A percentile compares a stretch with the other conserved stretches of the same genome.
These are phyloP conservation scores for Pyracantha coccinea DNA, from an alignment of 331 rosid genomes.

Conservation along the genomic window DNA sequence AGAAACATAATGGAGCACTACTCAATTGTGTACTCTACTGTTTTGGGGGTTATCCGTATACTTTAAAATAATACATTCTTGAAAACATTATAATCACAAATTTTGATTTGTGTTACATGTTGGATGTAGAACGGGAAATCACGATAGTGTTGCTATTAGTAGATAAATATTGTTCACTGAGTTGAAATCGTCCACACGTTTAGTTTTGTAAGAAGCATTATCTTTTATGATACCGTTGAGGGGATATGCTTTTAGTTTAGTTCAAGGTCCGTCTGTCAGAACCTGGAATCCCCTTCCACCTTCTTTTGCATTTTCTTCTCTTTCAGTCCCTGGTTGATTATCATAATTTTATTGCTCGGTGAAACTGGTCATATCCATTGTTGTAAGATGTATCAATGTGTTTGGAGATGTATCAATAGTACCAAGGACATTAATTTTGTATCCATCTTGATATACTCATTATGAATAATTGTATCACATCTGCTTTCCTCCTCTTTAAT, in stretches of 20 bases:
- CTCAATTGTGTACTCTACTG: not conserved
- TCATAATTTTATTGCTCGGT: not conserved
- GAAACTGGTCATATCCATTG: not conserved
- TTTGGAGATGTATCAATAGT: not conserved
- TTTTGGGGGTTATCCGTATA: not conserved
- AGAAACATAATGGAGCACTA: not conserved
- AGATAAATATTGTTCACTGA: not conserved
- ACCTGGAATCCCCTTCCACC: not conserved
- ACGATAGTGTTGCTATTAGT: not conserved
- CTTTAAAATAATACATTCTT: not conserved
- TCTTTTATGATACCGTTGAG: not conserved
- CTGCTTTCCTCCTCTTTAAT: not conserved
- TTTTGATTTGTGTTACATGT: not conserved
- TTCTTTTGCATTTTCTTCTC: not conserved
- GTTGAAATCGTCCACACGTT: not conserved
- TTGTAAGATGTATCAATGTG: not conserved
- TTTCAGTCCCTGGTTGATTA: not conserved
- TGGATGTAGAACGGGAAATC: not conserved
- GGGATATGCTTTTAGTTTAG: not conserved
- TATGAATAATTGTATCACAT: not conserved
- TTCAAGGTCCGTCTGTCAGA: not conserved
- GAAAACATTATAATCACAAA: not conserved
- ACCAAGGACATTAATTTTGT: not conserved
- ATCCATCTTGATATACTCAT: not conserved
- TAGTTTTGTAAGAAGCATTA: not conserved